Base-by-base conservation (phyloP, 2,329 filamentous ascomycete species). In the Ophiocordyceps camponoti-floridani region DNA sequence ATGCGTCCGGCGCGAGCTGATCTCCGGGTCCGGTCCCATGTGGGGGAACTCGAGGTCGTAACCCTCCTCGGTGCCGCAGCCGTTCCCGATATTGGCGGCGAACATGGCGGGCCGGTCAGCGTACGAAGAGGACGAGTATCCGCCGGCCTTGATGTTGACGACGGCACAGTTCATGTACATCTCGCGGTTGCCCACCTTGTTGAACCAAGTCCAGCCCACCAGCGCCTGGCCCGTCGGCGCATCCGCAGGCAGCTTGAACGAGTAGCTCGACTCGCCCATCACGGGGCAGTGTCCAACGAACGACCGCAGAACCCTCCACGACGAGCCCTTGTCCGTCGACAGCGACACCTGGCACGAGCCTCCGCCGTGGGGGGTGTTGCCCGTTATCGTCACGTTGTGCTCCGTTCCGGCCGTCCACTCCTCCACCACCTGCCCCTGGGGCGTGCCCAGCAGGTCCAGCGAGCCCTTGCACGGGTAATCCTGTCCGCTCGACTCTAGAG, bases 151-250 rank as follows among this genome's bases (percentile, higher is more conserved):
- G 56, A 87, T 77, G 49, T 72, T 75, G 52, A 88, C 72, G 44
- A 73, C 68, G 8, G 84, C 83, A 56, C 84, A 91, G 63, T 86
- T 85, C 80, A 86, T 86, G 71, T 91, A 91, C 74, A 83, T 84
- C 59, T 89, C 84, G 42, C 84, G 73, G 63, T 87, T 87, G 26
- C 84, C 83, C 38, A 82, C 62, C 50, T 77, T 66, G 67, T 86
- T 86, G 64, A 83, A 80, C 80, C 80, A 84, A 26, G 76, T 77
- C 84, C 84, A 89, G 35, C 77, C 76, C 43, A 88, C 72, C 41
- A 88, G 59, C 46, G 76, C 80, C 31, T 78, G 72, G 61, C 61
- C 66, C 48, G 61, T 55, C n/a, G 76, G 75, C 1, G 76, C 74
- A 50, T 80, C 75, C 2, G 62, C 59, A 9, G 83, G 83, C 30